Evolutionary conservation across 768 basidiomycete genomes (phyloP).

Genomic region (Neoboletus subvelutipes): DNA sequence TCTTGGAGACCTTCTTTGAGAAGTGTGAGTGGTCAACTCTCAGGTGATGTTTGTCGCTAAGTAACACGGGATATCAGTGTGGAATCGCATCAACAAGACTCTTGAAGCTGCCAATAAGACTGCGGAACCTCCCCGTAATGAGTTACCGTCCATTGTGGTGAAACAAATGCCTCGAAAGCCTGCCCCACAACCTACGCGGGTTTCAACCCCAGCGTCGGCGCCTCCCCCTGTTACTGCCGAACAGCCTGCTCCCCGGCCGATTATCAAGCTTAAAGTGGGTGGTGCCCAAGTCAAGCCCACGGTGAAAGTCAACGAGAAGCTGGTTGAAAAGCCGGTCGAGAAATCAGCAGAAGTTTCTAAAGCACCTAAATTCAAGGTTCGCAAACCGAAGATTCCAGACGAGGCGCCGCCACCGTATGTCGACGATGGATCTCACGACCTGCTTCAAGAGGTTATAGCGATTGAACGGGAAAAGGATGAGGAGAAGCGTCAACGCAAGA

Average conservation of each 20-base stretch:
- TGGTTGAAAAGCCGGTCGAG: constrained; percentile 22
- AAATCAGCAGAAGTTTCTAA: constrained; percentile 36
- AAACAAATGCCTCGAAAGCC: constrained; percentile 23
- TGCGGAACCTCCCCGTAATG: constrained; percentile 23
- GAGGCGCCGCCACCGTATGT: constrained; percentile 64
- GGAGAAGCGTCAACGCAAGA: constrained; percentile 46
- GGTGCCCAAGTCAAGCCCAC: constrained; percentile 36
- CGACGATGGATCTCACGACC: constrained; percentile 80
- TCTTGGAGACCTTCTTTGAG: constrained; percentile 80
- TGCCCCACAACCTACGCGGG: constrained; percentile 9
- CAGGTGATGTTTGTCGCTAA: constrained; percentile 8
- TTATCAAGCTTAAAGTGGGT: constrained; percentile 70
- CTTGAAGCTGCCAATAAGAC: constrained; percentile 63
- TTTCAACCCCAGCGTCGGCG: constrained; percentile 12
- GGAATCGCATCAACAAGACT: constrained; percentile 85
- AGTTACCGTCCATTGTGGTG: constrained; percentile 26
- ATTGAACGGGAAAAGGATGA: constrained; percentile 70
- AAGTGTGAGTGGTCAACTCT: constrained; percentile 57
- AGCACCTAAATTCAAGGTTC: constrained; percentile 38
- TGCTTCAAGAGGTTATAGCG: constrained; percentile 79
- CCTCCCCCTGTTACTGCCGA: constrained; percentile 17
- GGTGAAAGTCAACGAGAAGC: constrained; percentile 30
- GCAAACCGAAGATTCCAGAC: constrained; percentile 45
- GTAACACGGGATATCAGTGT: constrained; percentile 52
- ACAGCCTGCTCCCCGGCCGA: constrained; percentile 48